Evolutionary conservation across 495 filamentous ascomycete genomes (phyloP), one percentile per base, ranked within the genome.

Genomic region (Aspergillus carlsbadensis): DNA sequence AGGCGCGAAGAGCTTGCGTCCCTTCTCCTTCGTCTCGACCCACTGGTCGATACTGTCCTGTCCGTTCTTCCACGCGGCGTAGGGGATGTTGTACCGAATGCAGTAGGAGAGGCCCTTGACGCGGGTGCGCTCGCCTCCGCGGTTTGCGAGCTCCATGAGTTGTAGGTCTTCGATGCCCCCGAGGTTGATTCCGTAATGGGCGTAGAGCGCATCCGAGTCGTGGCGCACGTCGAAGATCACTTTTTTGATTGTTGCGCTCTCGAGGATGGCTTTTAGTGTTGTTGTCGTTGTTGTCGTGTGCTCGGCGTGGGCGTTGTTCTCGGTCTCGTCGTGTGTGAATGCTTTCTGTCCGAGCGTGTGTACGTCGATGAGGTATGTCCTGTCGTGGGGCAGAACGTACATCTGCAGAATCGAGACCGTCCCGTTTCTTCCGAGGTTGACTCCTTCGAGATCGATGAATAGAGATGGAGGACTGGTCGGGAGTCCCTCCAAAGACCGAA

Each of bases 121-220:
- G 26, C 3, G 8, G 4, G 26, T 29, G 4, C 26, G 26, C 8
- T 29, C 26, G 26, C 3, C 3, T 4, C 26, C 8, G 4, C 26
- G 26, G 4, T 3, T 29, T 8, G 26, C 26, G 4, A 29, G 26
- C 52, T 86, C 79, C 76, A 86, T 78, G 0, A 86, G 68, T 60
- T 86, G 84, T 13, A 87, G 35, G 56, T 85, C 81, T 1, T 73
- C 26, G 3, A 84, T 54, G 0, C 80, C 78, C 1, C 39, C 56
- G 0, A 80, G 60, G 0, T 57, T 31, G 21, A 80, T 59, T 10
- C 59, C 41, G 56, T 62, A 84, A 29, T 73, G 78, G 43, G 52
- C 51, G 54, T 69, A 82, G 0, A 86, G 59, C 2, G 81, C 82
- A 56, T 85, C 78, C 0, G 82, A 80, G 57, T 84, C 80, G 54